Evolutionary conservation across 202 grass and related monocot species (phyloP), one percentile per base, ranked within the genome.

Genomic region (Schoenoplectus tabernaemontani): DNA sequence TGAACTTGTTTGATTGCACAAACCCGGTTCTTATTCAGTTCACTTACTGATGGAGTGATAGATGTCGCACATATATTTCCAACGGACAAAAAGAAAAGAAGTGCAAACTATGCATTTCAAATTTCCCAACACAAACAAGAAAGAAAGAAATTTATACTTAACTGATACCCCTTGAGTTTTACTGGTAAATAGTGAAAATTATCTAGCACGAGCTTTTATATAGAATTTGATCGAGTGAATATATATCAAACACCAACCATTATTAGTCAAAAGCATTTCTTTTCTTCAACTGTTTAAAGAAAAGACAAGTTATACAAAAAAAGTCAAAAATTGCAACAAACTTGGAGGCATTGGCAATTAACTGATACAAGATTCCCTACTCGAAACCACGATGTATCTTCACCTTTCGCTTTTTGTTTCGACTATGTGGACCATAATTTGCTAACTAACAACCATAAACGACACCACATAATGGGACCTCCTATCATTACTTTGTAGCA

Each of bases 271-370:
- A 62, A 33, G 26, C 2, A 32, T n/a, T 53, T n/a, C 2, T 7
- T 56, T n/a, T 56, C 22, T 5, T 16, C 15, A 15, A 33, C 59
- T 33, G 23, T 13, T 33, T 5, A 32, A 56, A 62, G 67, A 71
- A 70, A 70, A 47, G 41, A 30, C 4, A 48, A 12, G 5, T 28
- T 71, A 20, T 7, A 28, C 23, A 28, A 47, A 23, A 70, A 3
- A 51, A 74, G 69, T 74, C 26, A 80, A 62, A 64, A 64, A 34
- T 80, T 80, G 15, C 77, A 80, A 44, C 77, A 50, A 80, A 26
- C 12, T 64, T 47, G 77, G 77, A 80, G 60, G 41, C 77, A 63
- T 65, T 46, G 24, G 26, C 46, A 80, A 47, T 34, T 48, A 79
- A 22, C 28, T 44, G 64, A 80, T 59, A 65, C 57, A 41, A 59